phyloP scores from a whole-genome alignment of 2,329 filamentous ascomycete genomes.

The Fusarium nisikadoi region DNA sequence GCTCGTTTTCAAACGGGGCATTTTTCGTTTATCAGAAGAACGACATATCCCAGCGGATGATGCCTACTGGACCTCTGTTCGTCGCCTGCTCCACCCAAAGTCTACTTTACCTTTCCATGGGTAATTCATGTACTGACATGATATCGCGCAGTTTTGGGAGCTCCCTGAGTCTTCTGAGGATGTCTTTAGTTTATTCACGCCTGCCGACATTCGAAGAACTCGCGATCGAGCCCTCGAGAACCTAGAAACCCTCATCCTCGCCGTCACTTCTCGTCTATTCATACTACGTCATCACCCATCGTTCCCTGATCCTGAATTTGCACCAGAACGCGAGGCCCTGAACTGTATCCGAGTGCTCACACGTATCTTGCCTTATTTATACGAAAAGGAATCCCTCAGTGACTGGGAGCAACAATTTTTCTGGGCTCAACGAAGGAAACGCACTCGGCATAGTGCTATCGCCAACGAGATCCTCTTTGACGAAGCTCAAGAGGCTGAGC shows the following conservation, averaged over 20 bases:
- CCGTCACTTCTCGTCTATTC: conserved; percentile 84
- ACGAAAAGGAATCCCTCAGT: conserved; percentile 85
- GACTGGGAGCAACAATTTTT: conserved; percentile 95
- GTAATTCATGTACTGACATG: conserved; percentile 35
- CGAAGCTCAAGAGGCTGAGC: conserved; percentile 68
- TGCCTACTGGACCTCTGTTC: conserved; percentile 90
- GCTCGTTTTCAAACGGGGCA: conserved; percentile 97
- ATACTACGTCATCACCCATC: conserved; percentile 87
- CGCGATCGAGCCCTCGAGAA: conserved; percentile 87
- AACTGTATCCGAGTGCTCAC: conserved; percentile 96
- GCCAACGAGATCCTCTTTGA: conserved; percentile 86
- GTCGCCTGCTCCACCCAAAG: conserved; percentile 49
- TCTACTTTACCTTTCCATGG: conserved; percentile 7
- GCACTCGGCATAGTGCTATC: conserved; percentile 72
- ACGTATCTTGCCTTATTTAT: conserved; percentile 87
- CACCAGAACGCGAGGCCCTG: conserved; percentile 86
- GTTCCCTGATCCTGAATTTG: conserved; percentile 87
- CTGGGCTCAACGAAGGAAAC: conserved; percentile 80
- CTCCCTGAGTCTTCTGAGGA: conserved; percentile 95
- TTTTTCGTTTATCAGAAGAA: conserved; percentile 95
- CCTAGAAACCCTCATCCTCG: conserved; percentile 87
- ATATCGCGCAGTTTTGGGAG: conserved; percentile 83
- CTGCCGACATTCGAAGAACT: conserved; percentile 86
- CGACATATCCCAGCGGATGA: conserved; percentile 87
- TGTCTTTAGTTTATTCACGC: conserved; percentile 94